Conservation (phyloP, 192 early-diverging fungal species). For the Coemansia aciculifera region DNA sequence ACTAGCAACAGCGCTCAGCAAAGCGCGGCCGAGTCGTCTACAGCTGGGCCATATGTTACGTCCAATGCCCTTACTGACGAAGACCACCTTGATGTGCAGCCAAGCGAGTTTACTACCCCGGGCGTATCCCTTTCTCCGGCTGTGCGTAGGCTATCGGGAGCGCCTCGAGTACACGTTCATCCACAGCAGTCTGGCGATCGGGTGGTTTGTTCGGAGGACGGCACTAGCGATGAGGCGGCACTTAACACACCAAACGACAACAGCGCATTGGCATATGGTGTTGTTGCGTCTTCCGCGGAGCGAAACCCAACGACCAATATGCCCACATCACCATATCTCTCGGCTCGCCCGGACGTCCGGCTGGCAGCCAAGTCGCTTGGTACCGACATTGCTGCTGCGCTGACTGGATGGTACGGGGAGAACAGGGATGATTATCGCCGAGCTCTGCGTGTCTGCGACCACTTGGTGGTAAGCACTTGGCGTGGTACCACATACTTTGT, state of each 20-base stretch:
- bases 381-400: conserved; percentile 34
- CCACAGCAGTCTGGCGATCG: background rate
- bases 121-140: conserved; percentile 27
- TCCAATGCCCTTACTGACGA: conserved; percentile 11
- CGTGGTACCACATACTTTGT: conserved; percentile 53
- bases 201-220: background rate
- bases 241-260: background rate
- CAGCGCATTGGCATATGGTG: background rate
- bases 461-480: conserved; percentile 54
- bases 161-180: background rate
- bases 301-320: background rate
- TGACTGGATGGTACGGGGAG: conserved; percentile 52
- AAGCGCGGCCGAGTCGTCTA: conserved; percentile 15
- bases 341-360: background rate
- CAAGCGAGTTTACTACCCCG: conserved; percentile 27
- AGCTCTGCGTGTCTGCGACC: conserved; percentile 39
- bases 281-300: background rate
- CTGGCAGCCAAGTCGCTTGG: conserved; percentile 6
- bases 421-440: conserved; percentile 40
- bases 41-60: conserved; percentile 2
- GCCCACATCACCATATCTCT: conserved; percentile 6
- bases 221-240: conserved; percentile 5
- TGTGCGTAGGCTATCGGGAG: conserved; percentile 1
- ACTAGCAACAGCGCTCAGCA: conserved; percentile 22
- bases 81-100: background rate